These are phyloP conservation scores for Cucurbitaria berberidis DNA, from an alignment of 2,329 filamentous ascomycete genomes.

Conservation along the genomic window DNA sequence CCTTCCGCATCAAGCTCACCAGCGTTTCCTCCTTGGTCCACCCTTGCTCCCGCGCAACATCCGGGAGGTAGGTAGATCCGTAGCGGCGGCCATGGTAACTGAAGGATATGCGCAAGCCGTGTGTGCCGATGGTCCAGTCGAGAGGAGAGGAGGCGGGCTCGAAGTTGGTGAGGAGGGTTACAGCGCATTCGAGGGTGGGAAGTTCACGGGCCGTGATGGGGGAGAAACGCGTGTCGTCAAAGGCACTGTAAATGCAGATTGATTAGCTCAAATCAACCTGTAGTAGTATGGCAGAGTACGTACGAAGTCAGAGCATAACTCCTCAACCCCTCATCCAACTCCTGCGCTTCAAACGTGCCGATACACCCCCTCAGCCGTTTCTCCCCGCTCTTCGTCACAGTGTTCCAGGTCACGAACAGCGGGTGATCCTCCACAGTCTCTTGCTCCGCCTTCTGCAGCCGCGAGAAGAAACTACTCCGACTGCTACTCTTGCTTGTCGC, in stretches of 20 bases:
- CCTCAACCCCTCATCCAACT: conserved; percentile 73
- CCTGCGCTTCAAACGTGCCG: conserved; percentile 84
- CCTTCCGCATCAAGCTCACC: conserved; percentile 89
- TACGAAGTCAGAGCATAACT: conserved; percentile 84
- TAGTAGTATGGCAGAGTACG: conserved; percentile 33
- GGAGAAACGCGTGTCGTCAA: conserved; percentile 67
- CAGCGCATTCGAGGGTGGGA: conserved; percentile 51
- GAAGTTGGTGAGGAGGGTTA: conserved; percentile 87
- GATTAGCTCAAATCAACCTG: background rate
- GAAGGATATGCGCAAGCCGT: conserved; percentile 89
- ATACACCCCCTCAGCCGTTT: conserved; percentile 89
- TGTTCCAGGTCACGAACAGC: conserved; percentile 96
- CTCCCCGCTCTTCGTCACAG: conserved; percentile 62
- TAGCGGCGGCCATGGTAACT: conserved; percentile 73
- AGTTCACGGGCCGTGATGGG: conserved; percentile 58
- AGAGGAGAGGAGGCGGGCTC: conserved; percentile 74
- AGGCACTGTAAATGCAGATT: conserved; percentile 55
- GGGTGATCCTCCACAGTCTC: conserved; percentile 59
- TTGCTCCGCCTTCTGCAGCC: conserved; percentile 33
- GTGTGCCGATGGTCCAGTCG: conserved; percentile 86
- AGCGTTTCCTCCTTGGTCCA: conserved; percentile 95
- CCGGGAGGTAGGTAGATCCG: conserved; percentile 88
- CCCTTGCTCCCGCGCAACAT: conserved; percentile 89
- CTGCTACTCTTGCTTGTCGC: conserved; percentile 50
- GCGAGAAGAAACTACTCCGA: conserved; percentile 44